Percentiles rank a stretch among this genome's conserved stretches.
Evolutionary conservation across 2,329 filamentous ascomycete species (phyloP).

Genomic region (Lizonia empirigonia): DNA sequence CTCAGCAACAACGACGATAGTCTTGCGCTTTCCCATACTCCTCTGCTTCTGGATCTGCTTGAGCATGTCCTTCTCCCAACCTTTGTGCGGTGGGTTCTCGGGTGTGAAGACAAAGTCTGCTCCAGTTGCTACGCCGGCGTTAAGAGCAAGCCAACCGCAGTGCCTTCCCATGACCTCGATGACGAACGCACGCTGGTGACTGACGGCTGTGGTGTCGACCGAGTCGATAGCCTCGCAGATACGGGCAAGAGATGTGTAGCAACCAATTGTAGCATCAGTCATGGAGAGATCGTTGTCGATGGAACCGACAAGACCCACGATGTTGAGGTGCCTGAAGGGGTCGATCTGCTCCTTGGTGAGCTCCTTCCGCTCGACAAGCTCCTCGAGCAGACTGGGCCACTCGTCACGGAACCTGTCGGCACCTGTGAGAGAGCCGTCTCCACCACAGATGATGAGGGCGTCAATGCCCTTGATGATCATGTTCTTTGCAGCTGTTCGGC

Average conservation of each 20-base stretch:
- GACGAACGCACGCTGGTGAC: slow-evolving; percentile 94
- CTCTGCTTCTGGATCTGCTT: slow-evolving; percentile 68
- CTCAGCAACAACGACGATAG: slow-evolving; percentile 96
- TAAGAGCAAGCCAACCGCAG: slow-evolving; percentile 95
- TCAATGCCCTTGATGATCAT: slow-evolving; percentile 93
- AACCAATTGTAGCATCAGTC: slow-evolving; percentile 96
- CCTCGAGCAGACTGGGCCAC: slow-evolving; percentile 85
- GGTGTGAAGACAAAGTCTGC: slow-evolving; percentile 98
- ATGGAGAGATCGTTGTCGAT: slow-evolving; percentile 99
- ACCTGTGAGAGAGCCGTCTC: slow-evolving; percentile 87
- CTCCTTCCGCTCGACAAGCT: slow-evolving; percentile 77
- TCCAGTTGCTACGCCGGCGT: slow-evolving; percentile 92
- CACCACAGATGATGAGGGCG: slow-evolving; percentile 93
- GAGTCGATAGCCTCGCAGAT: slow-evolving; percentile 97
- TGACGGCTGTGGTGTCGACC: slow-evolving; percentile 92
- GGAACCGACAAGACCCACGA: slow-evolving; percentile 92
- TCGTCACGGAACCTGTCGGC: slow-evolving; percentile 91
- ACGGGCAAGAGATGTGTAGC: slow-evolving; percentile 88
- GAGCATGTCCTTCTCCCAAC: slow-evolving; percentile 69
- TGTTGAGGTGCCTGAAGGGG: slow-evolving; percentile 87
- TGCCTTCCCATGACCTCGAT: slow-evolving; percentile 96
- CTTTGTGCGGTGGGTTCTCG: slow-evolving; percentile 83
- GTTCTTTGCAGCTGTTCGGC: slow-evolving; percentile 88
- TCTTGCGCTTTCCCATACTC: slow-evolving; percentile 88
- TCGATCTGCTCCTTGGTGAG: slow-evolving; percentile 72